Conservation (phyloP, 1,139 yeast species). For the Yamadazyma dushanensis region DNA sequence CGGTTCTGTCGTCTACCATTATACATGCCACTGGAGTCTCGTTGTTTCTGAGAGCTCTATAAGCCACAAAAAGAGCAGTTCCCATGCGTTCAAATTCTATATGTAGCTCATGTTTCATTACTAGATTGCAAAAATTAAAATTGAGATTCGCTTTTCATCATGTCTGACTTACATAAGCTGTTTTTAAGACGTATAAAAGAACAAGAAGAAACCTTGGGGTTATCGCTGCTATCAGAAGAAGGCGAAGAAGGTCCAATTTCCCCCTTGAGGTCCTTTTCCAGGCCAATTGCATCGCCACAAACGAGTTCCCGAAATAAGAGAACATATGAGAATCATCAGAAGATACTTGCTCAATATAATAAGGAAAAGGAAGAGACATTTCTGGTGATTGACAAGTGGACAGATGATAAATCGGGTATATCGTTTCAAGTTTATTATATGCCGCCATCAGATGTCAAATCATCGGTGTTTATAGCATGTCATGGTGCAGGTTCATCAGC, state of each 20-base stretch:
- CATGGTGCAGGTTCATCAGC: slow-evolving; percentile 97
- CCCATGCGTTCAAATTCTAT: slow-evolving; percentile 38
- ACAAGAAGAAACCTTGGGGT: slow-evolving; percentile 40
- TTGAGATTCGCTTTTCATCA: slow-evolving; percentile 12
- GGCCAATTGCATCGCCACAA: not conserved
- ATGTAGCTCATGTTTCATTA: slow-evolving; percentile 15
- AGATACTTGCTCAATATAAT: slow-evolving; percentile 21
- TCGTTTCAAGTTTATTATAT: slow-evolving; percentile 57
- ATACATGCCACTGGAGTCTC: slow-evolving; percentile 75
- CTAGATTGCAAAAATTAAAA: not conserved
- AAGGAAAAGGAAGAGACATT: slow-evolving; percentile 12
- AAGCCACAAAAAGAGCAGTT: slow-evolving; percentile 40
- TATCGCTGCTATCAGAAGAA: slow-evolving; percentile 32
- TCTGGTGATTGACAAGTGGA: slow-evolving; percentile 15
- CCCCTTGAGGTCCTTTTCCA: not conserved
- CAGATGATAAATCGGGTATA: slow-evolving; percentile 8
- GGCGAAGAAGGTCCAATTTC: slow-evolving; percentile 8
- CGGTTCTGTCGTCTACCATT: slow-evolving; percentile 50
- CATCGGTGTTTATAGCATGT: slow-evolving; percentile 64
- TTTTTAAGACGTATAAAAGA: slow-evolving; percentile 39
- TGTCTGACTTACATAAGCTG: slow-evolving; percentile 47
- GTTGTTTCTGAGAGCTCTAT: slow-evolving; percentile 48
- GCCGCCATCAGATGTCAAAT: slow-evolving; percentile 46
- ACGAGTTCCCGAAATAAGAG: slow-evolving; percentile 4
- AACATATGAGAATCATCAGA: slow-evolving; percentile 16